Conservation (phyloP, 2,329 filamentous ascomycete species). For the Claviceps sorghi region DNA sequence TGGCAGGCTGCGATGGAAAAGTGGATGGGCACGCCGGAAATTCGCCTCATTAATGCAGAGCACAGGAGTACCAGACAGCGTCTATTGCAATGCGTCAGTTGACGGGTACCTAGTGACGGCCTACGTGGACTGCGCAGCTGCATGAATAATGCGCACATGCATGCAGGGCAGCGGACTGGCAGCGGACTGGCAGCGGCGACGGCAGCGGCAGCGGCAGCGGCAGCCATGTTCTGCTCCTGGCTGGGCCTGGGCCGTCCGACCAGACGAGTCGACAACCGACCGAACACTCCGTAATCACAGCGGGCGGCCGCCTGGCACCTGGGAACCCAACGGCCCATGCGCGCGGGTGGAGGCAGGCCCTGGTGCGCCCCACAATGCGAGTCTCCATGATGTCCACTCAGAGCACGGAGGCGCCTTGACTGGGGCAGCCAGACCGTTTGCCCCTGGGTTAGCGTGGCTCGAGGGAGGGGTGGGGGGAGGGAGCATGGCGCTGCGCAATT, state of each 20-base stretch:
- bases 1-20: neutral
- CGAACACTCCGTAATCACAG: neutral
- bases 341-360: neutral
- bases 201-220: too few relatives aligned
- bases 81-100: neutral
- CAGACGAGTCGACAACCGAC: neutral
- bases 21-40: neutral
- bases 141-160: too few relatives aligned
- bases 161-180: neutral
- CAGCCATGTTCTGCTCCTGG: neutral
- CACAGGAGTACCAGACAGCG: neutral
- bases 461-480: neutral
- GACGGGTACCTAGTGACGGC: too few relatives aligned
- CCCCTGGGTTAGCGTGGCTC: slow-evolving; percentile 8
- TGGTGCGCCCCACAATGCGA: slow-evolving; percentile 3
- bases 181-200: too few relatives aligned
- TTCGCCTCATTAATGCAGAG: neutral
- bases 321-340: neutral
- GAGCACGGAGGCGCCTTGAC: neutral
- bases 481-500: neutral
- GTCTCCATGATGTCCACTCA: neutral
- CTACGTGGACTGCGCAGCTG: too few relatives aligned
- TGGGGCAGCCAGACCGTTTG: neutral
- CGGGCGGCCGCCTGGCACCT: neutral
- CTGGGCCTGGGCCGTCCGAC: neutral